Percentiles rank a stretch among this genome's conserved stretches.
These are phyloP conservation scores for Flammula alnicola DNA, from an alignment of 1,284 basidiomycete species.

Conservation along the genomic window DNA sequence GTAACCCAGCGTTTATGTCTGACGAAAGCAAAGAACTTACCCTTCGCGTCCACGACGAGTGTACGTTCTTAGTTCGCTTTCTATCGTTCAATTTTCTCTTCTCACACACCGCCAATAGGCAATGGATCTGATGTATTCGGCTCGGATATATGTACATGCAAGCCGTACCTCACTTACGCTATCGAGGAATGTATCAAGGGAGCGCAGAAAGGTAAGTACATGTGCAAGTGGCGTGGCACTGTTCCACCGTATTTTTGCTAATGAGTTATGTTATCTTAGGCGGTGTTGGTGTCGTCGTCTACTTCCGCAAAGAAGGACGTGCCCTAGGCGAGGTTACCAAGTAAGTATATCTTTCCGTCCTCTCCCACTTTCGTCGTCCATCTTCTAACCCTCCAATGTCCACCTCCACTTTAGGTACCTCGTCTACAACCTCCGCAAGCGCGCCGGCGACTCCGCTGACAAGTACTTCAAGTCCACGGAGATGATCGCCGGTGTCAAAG, in stretches of 20 bases:
- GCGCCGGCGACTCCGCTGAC: constrained; percentile 90
- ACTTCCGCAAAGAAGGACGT: constrained; percentile 94
- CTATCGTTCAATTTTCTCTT: background rate
- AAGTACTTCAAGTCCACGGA: constrained; percentile 96
- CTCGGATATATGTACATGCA: constrained; percentile 95
- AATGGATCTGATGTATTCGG: constrained; percentile 90
- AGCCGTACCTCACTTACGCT: constrained; percentile 91
- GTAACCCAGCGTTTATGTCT: constrained; percentile 77
- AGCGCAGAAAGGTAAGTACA: constrained; percentile 68
- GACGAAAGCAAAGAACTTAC: constrained; percentile 89
- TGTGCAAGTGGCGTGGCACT: background rate
- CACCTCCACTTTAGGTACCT: constrained; percentile 58
- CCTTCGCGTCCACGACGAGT: constrained; percentile 93
- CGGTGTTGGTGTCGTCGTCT: constrained; percentile 91
- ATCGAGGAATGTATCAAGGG: constrained; percentile 90
- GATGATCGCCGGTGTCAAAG: constrained; percentile 93
- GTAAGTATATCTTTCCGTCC: constrained; percentile 40
- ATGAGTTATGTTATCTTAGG: constrained; percentile 41
- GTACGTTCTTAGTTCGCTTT: constrained; percentile 45
- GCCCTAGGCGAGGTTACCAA: constrained; percentile 94
- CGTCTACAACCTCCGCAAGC: constrained; percentile 95
- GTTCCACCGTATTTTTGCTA: background rate
- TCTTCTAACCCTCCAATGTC: background rate
- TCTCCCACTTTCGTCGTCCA: background rate
- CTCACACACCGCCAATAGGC: constrained; percentile 42